Percentiles rank a stretch among this genome's conserved stretches.
Evolutionary conservation across 106 monocot genomes (phyloP).

Genomic region (Acorus gramineus): DNA sequence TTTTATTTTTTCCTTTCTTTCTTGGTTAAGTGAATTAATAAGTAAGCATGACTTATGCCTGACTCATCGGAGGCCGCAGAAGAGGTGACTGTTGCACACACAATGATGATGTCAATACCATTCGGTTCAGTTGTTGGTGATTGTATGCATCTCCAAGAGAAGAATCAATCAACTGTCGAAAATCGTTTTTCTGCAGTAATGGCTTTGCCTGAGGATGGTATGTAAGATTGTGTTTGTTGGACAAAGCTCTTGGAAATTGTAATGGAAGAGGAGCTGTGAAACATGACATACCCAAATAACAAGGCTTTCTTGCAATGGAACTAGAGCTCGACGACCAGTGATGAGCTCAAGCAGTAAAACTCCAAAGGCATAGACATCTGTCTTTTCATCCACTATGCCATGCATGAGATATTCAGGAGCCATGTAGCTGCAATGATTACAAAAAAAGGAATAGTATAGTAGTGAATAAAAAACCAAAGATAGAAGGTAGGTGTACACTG

Average conservation of each 20-base stretch:
- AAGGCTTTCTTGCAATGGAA: constrained; percentile 43
- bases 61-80: constrained; percentile 52
- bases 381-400: constrained; percentile 79
- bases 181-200: constrained; percentile 34
- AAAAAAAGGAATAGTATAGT: neutral
- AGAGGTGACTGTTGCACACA: constrained; percentile 53
- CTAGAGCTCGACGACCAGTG: constrained; percentile 54
- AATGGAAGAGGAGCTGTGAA: neutral
- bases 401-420: constrained; percentile 74
- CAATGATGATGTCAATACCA: constrained; percentile 19
- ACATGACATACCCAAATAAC: constrained; percentile 57
- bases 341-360: constrained; percentile 76
- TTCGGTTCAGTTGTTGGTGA: constrained; percentile 18
- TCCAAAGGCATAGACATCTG: constrained; percentile 67
- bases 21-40: neutral
- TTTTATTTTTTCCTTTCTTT: neutral
- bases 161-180: constrained; percentile 42
- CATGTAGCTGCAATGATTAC: constrained; percentile 37
- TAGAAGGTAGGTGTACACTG: too few relatives aligned
- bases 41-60: constrained; percentile 17
- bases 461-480: neutral
- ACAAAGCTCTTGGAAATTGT: neutral
- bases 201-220: constrained; percentile 45
- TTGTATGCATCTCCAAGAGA: constrained; percentile 37
- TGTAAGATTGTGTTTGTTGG: neutral